A percentile compares a stretch with the other conserved stretches of the same genome.
These are phyloP conservation scores for Knoxia roxburghii DNA, from an alignment of 257 asterid genomes.

Conservation along the genomic window DNA sequence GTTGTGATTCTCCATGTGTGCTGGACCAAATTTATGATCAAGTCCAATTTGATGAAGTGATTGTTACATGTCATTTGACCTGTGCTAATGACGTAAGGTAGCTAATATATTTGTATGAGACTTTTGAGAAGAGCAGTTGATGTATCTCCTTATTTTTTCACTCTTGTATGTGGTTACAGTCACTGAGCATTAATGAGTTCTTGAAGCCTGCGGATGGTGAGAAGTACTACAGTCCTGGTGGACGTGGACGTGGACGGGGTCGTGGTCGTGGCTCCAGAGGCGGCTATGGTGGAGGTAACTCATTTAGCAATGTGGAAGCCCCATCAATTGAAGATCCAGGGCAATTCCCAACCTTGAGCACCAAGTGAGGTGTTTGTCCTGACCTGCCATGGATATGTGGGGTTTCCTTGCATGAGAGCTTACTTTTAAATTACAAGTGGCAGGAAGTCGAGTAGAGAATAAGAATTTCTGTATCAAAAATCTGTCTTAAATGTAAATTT, in stretches of 20 bases:
- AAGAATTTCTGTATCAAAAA: slow-evolving; percentile 28
- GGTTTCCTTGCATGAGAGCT: slow-evolving; percentile 13
- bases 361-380: slow-evolving; percentile 41
- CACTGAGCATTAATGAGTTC: slow-evolving; percentile 85
- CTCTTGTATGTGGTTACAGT: slow-evolving; percentile 41
- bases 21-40: background rate
- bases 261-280: slow-evolving; percentile 58
- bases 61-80: background rate
- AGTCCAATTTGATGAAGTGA: background rate
- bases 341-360: slow-evolving; percentile 76
- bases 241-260: slow-evolving; percentile 74
- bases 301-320: slow-evolving; percentile 36
- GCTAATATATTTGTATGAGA: no score
- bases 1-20: background rate
- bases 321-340: slow-evolving; percentile 66
- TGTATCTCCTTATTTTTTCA: background rate
- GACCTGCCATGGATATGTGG: slow-evolving; percentile 9
- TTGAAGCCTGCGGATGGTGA: slow-evolving; percentile 89
- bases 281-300: slow-evolving; percentile 42
- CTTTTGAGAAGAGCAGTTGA: background rate
- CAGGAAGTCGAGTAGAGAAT: slow-evolving; percentile 30
- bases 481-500: slow-evolving; percentile 38
- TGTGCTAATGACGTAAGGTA: background rate
- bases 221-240: slow-evolving; percentile 38
- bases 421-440: slow-evolving; percentile 9